phyloP scores from a whole-genome alignment of 1,139 yeast species.

The Saccharomyces hybrid region DNA sequence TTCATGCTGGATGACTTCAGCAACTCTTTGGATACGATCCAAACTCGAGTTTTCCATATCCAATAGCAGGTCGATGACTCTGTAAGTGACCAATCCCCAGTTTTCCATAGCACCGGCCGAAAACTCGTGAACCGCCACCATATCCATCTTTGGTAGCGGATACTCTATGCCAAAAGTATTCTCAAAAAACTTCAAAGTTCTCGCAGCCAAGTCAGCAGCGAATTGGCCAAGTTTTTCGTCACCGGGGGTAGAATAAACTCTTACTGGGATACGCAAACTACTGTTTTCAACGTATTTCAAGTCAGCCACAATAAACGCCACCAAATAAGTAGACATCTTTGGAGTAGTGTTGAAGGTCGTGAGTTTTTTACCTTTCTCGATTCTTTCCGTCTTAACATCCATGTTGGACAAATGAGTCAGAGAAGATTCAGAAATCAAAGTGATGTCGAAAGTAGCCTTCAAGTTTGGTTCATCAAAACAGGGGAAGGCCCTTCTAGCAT shows the following conservation, averaged over 20 bases:
- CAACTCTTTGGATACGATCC: conserved; percentile 46
- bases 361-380: conserved; percentile 43
- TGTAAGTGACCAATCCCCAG: conserved; percentile 68
- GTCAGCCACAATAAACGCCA: conserved; percentile 74
- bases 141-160: conserved; percentile 66
- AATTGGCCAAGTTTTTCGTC: conserved; percentile 52
- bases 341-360: conserved; percentile 54
- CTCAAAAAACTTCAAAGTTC: conserved; percentile 60
- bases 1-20: conserved; percentile 76
- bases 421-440: conserved; percentile 50
- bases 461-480: conserved; percentile 82
- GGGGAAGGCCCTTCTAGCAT: conserved; percentile 86
- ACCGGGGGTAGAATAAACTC: conserved; percentile 69
- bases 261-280: conserved; percentile 43
- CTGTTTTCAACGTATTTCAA: conserved; percentile 59
- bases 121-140: conserved; percentile 68
- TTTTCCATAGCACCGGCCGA: conserved; percentile 81
- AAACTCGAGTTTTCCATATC: conserved; percentile 44
- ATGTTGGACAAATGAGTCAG: conserved; percentile 72
- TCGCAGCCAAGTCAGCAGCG: conserved; percentile 61
- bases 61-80: conserved; percentile 59
- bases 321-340: conserved; percentile 64
- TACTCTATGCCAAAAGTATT: conserved; percentile 57
- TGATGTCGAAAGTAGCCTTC: conserved; percentile 69
- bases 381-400: conserved; percentile 52